Evolutionary conservation across 331 rosid genomes (phyloP).

Genomic region (Pyracantha coccinea): DNA sequence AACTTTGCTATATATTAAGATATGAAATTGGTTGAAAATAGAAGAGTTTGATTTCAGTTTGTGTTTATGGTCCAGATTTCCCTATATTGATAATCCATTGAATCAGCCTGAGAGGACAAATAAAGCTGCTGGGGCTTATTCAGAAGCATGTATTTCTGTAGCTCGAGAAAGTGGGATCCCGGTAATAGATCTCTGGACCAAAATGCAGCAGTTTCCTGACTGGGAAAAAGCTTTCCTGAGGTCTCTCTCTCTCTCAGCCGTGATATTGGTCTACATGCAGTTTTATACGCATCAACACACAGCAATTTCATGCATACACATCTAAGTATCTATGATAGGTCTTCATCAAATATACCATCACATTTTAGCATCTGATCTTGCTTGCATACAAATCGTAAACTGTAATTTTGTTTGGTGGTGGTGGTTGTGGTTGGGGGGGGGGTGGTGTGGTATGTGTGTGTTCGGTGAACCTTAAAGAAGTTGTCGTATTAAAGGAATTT

Average conservation of each 20-base stretch:
- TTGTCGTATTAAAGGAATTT: not conserved
- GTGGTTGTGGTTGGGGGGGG: conserved; percentile 42
- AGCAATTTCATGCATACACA: not conserved
- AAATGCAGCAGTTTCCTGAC: conserved; percentile 59
- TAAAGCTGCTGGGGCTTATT: conserved; percentile 75
- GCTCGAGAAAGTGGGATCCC: conserved; percentile 58
- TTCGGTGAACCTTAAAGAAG: not conserved
- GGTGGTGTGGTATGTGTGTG: no score
- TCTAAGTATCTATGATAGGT: not conserved
- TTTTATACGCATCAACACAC: not conserved
- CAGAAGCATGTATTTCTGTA: conserved; percentile 54
- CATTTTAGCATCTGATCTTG: not conserved
- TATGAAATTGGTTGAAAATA: not conserved
- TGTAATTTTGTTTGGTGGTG: not conserved
- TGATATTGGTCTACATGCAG: not conserved
- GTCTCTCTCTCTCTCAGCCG: conserved; percentile 10
- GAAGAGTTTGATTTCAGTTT: not conserved
- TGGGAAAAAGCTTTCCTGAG: conserved; percentile 50
- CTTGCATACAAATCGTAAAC: not conserved
- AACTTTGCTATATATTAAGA: not conserved
- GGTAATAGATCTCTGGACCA: conserved; percentile 73
- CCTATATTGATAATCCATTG: conserved; percentile 50
- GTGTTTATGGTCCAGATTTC: conserved; percentile 30
- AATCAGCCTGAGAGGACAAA: conserved; percentile 91
- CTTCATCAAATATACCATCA: not conserved